Evolutionary conservation across 2,329 filamentous ascomycete species (phyloP).

Genomic region (Colletotrichum sojae): DNA sequence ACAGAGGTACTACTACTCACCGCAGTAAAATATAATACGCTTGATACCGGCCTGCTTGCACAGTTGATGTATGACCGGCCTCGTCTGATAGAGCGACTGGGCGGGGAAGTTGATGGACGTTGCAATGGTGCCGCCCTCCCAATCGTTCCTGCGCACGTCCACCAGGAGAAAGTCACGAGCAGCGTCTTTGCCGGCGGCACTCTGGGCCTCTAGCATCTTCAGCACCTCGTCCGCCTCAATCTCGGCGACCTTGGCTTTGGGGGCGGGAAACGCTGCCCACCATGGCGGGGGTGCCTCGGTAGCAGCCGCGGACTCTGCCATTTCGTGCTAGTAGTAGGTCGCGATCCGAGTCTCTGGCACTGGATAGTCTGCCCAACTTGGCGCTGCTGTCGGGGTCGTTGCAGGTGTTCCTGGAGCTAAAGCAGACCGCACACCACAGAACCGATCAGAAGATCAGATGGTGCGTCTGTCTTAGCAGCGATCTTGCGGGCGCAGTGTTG

Average conservation of each 20-base stretch:
- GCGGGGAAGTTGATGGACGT: conserved; percentile 72
- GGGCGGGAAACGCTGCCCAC: conserved; percentile 60
- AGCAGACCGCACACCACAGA: background rate
- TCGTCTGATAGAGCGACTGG: conserved; percentile 66
- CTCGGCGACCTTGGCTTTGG: conserved; percentile 53
- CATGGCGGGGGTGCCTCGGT: conserved; percentile 46
- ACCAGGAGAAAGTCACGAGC: conserved; percentile 61
- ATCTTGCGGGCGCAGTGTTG: conserved; percentile 32
- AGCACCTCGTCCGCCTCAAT: conserved; percentile 58
- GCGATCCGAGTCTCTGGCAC: conserved; percentile 9
- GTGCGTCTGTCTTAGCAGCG: conserved; percentile 3
- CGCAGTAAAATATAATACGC: conserved; percentile 69
- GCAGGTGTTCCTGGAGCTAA: conserved; percentile 2
- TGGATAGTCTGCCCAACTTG: background rate
- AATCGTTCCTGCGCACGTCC: conserved; percentile 68
- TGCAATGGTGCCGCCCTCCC: conserved; percentile 72
- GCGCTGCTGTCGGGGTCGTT: background rate
- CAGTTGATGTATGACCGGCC: conserved; percentile 63
- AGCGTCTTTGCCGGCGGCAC: conserved; percentile 46
- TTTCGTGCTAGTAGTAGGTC: background rate
- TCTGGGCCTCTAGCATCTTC: conserved; percentile 55
- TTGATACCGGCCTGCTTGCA: conserved; percentile 64
- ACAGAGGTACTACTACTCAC: conserved; percentile 49
- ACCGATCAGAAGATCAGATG: background rate
- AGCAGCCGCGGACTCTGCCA: conserved; percentile 25